Evolutionary conservation across 75 land plant species (phyloP), one percentile per base, ranked within the genome.

Genomic region (Sequoiadendron giganteum): DNA sequence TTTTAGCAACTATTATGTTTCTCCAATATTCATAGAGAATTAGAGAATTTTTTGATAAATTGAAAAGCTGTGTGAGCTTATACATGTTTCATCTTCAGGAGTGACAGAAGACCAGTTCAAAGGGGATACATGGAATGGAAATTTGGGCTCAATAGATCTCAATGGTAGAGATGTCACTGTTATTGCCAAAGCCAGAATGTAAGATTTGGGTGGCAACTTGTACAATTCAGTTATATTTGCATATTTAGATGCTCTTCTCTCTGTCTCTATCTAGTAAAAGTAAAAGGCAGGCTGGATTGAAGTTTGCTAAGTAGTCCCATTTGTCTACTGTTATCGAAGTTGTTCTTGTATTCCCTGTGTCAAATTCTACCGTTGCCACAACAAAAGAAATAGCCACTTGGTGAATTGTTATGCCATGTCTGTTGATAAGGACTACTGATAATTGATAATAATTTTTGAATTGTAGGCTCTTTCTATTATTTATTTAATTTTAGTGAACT

Each of bases 91-190:
- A 7, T n/a, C 14, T 85, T 43, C 93, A 97, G 98, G 98, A 55
- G 98, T 96, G 85, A 97, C 98, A 0, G 98, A 97, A 83, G 97
- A 95, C 79, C 98, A 97, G 68, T 97, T 97, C 93, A 94, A 96
- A 86, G 95, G 89, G 36, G 84, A 82, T 82, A 88, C 90, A 85
- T 92, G 91, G 93, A 91, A 85, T 10, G 79, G 89, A 87, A 45
- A 88, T 36, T 89, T 91, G 10, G 21, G 82, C 21, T 47, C 90
- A 3, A 25, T 79, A 55, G 88, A 85, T 14, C 84, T 91, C 65
- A 89, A 45, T 82, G 48, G 39, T 18, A 88, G 85, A 10, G 91
- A 85, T 43, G 75, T 43, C 9, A 52, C 54, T 75, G 89, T 94
- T 86, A 85, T 93, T 78, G 95, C 95, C 84, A 91, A 93, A 52